Base-by-base conservation (phyloP, 2,329 filamentous ascomycete species). In the Cladosporium oxysporum region DNA sequence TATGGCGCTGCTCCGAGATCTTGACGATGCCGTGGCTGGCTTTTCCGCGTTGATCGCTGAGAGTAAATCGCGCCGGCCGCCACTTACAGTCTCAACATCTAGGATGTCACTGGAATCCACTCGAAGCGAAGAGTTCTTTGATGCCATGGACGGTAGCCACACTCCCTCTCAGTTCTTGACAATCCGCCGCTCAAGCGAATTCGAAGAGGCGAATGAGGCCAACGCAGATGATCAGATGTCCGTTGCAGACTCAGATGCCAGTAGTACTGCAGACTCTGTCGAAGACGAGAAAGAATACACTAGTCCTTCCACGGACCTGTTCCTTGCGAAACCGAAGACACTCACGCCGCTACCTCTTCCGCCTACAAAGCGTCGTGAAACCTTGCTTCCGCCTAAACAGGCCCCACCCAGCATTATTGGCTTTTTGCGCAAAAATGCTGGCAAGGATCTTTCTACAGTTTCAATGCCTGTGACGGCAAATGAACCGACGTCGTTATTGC, bases 401-500 rank as follows among this genome's bases (percentile, higher is more conserved):
- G 82, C 88, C 66, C 95, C 95, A 0, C 95, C 95, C 0, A 97
- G 92, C 76, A 82, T 99, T 62, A 97, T 99, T 70, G 91, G 92
- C 0, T 97, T 98, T 77, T 84, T 98, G 35, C 89, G 95, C 71
- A 99, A 98, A 79, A 99, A 99, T 72, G 95, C 98, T 11, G 95
- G 95, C 75, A 99, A 99, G 78, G 95, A 99, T 78, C 83, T 99
- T 58, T 97, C 92, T 67, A 96, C 93, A 2, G 96, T 99, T 70
- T 93, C 92, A 58, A 98, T 98, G 94, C 95, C 95, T 0, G 95
- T 97, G 0, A 96, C 94, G 5, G 90, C 94, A 28, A 99, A 99
- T 78, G 95, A 99, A 76, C 95, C 95, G 0, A 87, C 89, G 1
- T 97, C 94, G 0, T 81, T 96, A 12, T 83, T 98, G 5, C 95